Evolutionary conservation across 139 green algal genomes (phyloP).

Genomic region (Eudorina sp.): DNA sequence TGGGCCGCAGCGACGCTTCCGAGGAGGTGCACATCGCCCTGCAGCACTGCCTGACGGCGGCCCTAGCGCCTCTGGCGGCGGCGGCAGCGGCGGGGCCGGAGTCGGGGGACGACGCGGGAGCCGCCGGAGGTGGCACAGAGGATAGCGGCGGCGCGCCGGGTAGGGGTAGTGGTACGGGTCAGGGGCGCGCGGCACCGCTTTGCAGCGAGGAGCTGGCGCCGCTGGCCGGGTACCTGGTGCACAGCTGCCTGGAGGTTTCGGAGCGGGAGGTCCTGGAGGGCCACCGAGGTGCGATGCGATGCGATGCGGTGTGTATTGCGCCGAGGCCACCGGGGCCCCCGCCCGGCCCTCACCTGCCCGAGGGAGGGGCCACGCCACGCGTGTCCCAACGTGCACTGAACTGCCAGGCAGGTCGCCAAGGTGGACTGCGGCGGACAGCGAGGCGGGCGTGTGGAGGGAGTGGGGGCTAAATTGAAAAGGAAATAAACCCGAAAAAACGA

Average conservation of each 20-base stretch:
- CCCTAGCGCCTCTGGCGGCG: constrained; percentile 16
- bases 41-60: constrained; percentile 12
- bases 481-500: too few relatives aligned
- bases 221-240: constrained; percentile 69
- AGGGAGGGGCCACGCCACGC: too few relatives aligned
- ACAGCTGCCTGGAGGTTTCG: constrained; percentile 59
- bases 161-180: not conserved
- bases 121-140: not conserved
- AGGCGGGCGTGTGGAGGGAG: too few relatives aligned
- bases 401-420: too few relatives aligned
- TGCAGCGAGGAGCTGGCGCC: constrained; percentile 19
- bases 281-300: constrained; percentile 21
- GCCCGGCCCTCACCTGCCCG: too few relatives aligned
- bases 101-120: not conserved
- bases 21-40: constrained; percentile 61
- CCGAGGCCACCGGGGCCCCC: too few relatives aligned
- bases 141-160: not conserved
- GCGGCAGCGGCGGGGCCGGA: not conserved
- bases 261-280: constrained; percentile 64
- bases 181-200: not conserved
- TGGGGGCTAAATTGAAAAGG: too few relatives aligned
- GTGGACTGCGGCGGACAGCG: too few relatives aligned
- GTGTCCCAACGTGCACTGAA: too few relatives aligned
- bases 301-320: too few relatives aligned
- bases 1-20: constrained; percentile 22